These are phyloP conservation scores for Arabidopsis hybrid DNA, from an alignment of 441 rosid genomes.

Conservation along the genomic window DNA sequence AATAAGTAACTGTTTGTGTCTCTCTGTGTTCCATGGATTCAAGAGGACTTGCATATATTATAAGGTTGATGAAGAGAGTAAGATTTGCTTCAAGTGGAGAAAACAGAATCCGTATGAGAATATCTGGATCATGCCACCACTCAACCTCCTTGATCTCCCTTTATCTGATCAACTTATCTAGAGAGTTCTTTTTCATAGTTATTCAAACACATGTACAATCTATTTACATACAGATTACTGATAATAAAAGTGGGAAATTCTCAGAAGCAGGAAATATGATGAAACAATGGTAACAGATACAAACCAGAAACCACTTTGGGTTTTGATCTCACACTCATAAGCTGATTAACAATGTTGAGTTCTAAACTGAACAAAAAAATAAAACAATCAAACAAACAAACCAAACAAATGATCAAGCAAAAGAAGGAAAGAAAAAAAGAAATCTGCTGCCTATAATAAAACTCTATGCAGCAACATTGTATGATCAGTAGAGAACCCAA, in stretches of 20 bases:
- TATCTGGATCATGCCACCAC: slow-evolving; percentile 36
- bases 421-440: not conserved
- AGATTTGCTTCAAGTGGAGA: slow-evolving; percentile 8
- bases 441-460: slow-evolving; percentile 42
- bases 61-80: slow-evolving; percentile 25
- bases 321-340: slow-evolving; percentile 33
- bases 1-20: slow-evolving; percentile 34
- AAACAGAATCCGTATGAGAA: slow-evolving; percentile 14
- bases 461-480: slow-evolving; percentile 41
- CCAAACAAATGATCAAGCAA: slow-evolving; percentile 32
- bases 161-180: slow-evolving; percentile 12
- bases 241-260: not conserved
- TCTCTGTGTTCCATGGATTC: slow-evolving; percentile 39
- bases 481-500: slow-evolving; percentile 37
- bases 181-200: not conserved
- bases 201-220: not conserved
- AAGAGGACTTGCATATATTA: slow-evolving; percentile 30
- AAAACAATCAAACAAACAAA: slow-evolving; percentile 31
- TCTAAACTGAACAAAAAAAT: not conserved
- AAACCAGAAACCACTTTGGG: slow-evolving; percentile 34
- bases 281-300: slow-evolving; percentile 6
- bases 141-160: slow-evolving; percentile 10
- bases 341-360: slow-evolving; percentile 39
- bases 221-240: not conserved
- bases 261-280: slow-evolving; percentile 17